Evolutionary conservation across 2,329 filamentous ascomycete genomes (phyloP), one percentile per base, ranked within the genome.

Genomic region (Laburnicola sp.): DNA sequence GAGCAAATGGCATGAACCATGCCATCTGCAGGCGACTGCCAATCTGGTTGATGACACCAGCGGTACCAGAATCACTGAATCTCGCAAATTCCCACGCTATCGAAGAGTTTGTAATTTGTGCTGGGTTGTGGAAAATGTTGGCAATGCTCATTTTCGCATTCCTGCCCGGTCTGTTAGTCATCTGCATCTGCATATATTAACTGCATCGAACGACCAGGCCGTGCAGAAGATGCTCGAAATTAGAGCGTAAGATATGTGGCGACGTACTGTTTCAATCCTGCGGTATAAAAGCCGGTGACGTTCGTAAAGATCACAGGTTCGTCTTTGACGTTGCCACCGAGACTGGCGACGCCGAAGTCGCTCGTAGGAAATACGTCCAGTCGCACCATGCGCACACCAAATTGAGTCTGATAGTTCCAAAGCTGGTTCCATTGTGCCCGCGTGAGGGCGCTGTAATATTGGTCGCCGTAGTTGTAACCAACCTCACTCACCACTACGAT

Each of bases 381-480:
- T 41, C 83, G 80, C 27, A 85, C 82, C 80, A 86, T 82, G 26
- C 83, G 77, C 9, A 83, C 80, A 21, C 82, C 80, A 56, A 84
- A 86, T 25, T 70, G 70, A 2, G 75, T 74, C 66, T 86, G 83
- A 58, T 86, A 86, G 41, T 75, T 74, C 58, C 82, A 83, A 2
- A 86, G 65, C 41, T 76, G 63, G 27, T 78, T 74, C 81, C 80
- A 84, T 72, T 86, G 83, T 36, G 75, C 76, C 4, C 74, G 62
- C 7, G 81, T 84, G 51, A 86, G 65, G 30, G 81, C 82, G 60
- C 79, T 83, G 48, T 74, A 70, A 70, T 74, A 84, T 25, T 69
- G 71, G 10, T 61, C 57, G 3, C 75, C 74, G 60, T 81, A 82
- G 51, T 82, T 75, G 63, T 84, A 84, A 44, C 77, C 76, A 28